Evolutionary conservation across 2,329 filamentous ascomycete genomes (phyloP).

Genomic region (Talaromyces amestolkiae): DNA sequence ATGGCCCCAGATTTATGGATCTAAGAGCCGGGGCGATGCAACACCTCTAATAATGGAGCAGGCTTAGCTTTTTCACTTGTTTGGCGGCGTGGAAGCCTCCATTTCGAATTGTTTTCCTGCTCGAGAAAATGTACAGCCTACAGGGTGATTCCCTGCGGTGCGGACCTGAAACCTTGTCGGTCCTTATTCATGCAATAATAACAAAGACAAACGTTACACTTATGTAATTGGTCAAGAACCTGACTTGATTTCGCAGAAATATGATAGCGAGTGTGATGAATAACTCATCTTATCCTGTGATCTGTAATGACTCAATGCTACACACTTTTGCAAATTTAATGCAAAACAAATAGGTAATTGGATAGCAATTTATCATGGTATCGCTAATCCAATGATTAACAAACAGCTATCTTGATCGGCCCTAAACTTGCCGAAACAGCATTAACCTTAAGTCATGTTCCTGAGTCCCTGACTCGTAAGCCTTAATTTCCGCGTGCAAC

Average conservation of each 20-base stretch:
- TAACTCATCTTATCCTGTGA: not conserved
- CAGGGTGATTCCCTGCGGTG: not conserved
- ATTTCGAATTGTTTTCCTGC: not conserved
- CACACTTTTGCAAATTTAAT: not conserved
- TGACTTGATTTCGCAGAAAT: not conserved
- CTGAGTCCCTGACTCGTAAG: conserved; percentile 3
- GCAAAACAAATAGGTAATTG: not conserved
- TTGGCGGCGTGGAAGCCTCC: not conserved
- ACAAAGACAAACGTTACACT: not conserved
- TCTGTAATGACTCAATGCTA: not conserved
- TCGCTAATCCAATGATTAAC: not conserved
- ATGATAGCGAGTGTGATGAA: not conserved
- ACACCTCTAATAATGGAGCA: not conserved
- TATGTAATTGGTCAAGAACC: not conserved
- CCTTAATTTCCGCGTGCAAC: conserved; percentile 1
- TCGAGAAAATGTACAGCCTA: not conserved
- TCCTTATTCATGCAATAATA: not conserved
- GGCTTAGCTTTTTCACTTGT: not conserved
- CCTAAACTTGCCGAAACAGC: no score
- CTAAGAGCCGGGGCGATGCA: not conserved
- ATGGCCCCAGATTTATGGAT: not conserved
- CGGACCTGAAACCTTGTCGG: not conserved
- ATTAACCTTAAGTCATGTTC: not conserved
- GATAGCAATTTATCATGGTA: not conserved
- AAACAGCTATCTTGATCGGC: not conserved